Conservation (phyloP, 2,329 filamentous ascomycete genomes). For the Cladosporium sp. region DNA sequence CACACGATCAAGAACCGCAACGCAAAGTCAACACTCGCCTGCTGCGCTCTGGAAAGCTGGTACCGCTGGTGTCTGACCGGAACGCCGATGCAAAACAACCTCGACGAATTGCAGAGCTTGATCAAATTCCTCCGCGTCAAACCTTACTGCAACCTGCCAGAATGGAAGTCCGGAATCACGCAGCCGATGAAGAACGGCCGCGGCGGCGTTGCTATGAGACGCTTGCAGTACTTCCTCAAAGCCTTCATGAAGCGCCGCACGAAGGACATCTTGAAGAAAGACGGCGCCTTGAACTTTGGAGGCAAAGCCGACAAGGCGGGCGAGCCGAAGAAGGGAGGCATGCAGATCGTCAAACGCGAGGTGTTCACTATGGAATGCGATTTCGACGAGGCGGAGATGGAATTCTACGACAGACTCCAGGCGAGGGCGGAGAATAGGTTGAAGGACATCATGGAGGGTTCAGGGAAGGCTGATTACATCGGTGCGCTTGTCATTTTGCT, state of each 20-base stretch:
- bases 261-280: slow-evolving; percentile 91
- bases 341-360: slow-evolving; percentile 89
- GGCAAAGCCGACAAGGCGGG: slow-evolving; percentile 58
- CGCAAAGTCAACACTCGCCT: slow-evolving; percentile 90
- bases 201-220: slow-evolving; percentile 81
- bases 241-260: slow-evolving; percentile 99
- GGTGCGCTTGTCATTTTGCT: slow-evolving; percentile 90
- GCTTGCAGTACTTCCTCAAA: slow-evolving; percentile 77
- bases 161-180: slow-evolving; percentile 91
- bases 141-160: slow-evolving; percentile 78
- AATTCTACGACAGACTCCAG: slow-evolving; percentile 82
- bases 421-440: slow-evolving; percentile 81
- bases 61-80: slow-evolving; percentile 96
- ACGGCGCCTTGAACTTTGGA: slow-evolving; percentile 73
- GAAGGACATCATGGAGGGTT: slow-evolving; percentile 75
- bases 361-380: slow-evolving; percentile 74
- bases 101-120: slow-evolving; percentile 91
- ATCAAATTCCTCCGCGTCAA: slow-evolving; percentile 90
- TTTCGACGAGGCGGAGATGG: slow-evolving; percentile 74
- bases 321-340: slow-evolving; percentile 57
- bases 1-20: slow-evolving; percentile 99
- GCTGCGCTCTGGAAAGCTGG: slow-evolving; percentile 76
- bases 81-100: slow-evolving; percentile 96
- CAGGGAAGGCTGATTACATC: slow-evolving; percentile 78
- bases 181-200: slow-evolving; percentile 83